Evolutionary conservation across 441 rosid genomes (phyloP).

Genomic region (Adansonia gregorii): DNA sequence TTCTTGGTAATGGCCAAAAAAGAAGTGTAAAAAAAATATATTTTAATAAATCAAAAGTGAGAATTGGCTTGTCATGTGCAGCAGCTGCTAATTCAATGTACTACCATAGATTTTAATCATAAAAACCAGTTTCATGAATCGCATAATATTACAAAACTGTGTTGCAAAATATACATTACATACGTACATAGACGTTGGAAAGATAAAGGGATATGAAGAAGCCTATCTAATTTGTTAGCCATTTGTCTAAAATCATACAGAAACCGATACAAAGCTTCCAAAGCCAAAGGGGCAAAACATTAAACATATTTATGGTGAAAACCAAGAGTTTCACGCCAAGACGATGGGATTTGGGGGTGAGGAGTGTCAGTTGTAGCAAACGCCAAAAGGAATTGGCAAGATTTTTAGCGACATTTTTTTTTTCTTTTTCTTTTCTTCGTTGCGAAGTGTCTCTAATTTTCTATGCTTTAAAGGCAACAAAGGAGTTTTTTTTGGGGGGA

Average conservation of each 20-base stretch:
- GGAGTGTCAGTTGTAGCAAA: constrained; percentile 14
- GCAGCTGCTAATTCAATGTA: neutral
- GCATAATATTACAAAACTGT: constrained; percentile 51
- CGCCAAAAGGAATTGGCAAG: neutral
- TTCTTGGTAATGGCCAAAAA: neutral
- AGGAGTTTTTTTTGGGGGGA: neutral
- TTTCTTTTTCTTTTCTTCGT: neutral
- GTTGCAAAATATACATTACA: constrained; percentile 45
- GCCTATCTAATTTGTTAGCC: constrained; percentile 44
- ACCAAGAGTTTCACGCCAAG: neutral
- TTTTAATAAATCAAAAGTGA: neutral
- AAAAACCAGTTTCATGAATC: constrained; percentile 20
- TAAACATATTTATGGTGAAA: neutral
- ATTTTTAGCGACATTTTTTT: neutral
- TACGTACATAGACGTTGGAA: constrained; percentile 27
- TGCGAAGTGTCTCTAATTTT: constrained; percentile 13
- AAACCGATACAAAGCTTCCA: constrained; percentile 8
- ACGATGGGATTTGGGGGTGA: neutral
- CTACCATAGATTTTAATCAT: neutral
- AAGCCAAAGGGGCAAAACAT: constrained; percentile 3
- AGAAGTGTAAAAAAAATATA: neutral
- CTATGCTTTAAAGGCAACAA: constrained; percentile 17
- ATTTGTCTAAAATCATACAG: constrained; percentile 16
- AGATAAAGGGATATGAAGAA: neutral
- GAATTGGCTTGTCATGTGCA: constrained; percentile 9